phyloP scores from a whole-genome alignment of 2,329 filamentous ascomycete species.

The Penicillium thymicola region DNA sequence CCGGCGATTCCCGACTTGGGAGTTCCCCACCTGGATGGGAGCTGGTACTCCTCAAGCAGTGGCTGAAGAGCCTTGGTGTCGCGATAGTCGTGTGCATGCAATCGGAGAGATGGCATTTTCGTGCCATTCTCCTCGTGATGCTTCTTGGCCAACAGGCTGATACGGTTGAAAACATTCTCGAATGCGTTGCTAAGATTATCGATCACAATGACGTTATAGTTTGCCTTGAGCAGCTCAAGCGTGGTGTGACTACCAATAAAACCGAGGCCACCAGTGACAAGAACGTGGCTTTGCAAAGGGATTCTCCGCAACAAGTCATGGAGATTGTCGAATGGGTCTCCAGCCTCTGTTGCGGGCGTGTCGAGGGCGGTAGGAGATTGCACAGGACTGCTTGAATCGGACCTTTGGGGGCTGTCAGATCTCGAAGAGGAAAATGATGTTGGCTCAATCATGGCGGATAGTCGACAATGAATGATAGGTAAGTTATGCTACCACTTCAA shows the following conservation, averaged over 20 bases:
- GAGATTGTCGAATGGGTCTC: conserved; percentile 45
- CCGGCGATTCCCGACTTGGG: conserved; percentile 54
- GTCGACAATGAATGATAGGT: neutral
- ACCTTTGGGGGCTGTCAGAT: conserved; percentile 31
- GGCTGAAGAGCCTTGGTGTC: conserved; percentile 42
- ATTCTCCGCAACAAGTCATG: conserved; percentile 43
- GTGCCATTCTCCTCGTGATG: conserved; percentile 40
- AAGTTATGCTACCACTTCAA: neutral
- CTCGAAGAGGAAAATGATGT: conserved; percentile 12
- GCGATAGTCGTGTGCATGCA: conserved; percentile 51
- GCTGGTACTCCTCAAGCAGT: conserved; percentile 44
- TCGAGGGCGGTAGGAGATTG: conserved; percentile 30
- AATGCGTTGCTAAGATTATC: conserved; percentile 44
- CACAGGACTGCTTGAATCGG: conserved; percentile 31
- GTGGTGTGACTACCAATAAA: conserved; percentile 46
- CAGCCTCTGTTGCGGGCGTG: conserved; percentile 47
- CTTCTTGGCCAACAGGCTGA: conserved; percentile 32
- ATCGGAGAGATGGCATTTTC: conserved; percentile 44
- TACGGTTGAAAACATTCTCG: conserved; percentile 35
- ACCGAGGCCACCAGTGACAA: conserved; percentile 43
- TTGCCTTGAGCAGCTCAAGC: conserved; percentile 40
- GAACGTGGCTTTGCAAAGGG: conserved; percentile 37
- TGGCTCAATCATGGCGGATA: neutral
- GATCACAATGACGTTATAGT: conserved; percentile 43
- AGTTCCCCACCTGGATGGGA: conserved; percentile 32